Base-by-base conservation (phyloP, 163 green algal species). In the Scenedesmus sp. region DNA sequence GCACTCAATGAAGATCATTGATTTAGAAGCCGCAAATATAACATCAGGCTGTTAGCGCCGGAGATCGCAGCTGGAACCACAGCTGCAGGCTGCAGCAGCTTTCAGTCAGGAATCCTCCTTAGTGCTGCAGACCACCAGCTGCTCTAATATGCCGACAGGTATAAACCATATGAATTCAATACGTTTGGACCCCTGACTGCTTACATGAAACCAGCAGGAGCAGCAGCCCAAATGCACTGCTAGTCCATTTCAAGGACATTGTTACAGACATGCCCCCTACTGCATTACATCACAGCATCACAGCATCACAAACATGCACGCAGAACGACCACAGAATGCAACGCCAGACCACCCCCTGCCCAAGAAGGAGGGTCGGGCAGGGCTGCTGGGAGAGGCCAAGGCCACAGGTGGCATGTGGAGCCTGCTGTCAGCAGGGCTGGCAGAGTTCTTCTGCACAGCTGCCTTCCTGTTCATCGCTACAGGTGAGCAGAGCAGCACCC, bases 361-460 rank as follows among this genome's bases (percentile, higher is more conserved):
- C 65, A 76, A 76, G 65, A 76, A 76, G 18, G 65, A 76, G 30
- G 65, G 30, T 30, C 15, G 65, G 65, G 40, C 18, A 30, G 65
- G 30, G 5, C 26, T 18, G 65, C 24, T 76, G 15, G 30, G 40
- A 40, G 65, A 76, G 9, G 30, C 65, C 30, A 76, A 18, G 7
- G 30, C 26, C 7, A 26, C 65, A 76, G 65, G 65, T 9, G 65
- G 30, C 65, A 37, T 16, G 9, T 40, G 30, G 30, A 76, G 65
- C 65, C 46, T 81, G 83, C 26, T 53, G 24, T 81, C 85, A 51
- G 85, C 85, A 51, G 70, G 40, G 18, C n/a, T 89, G 26, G 85
- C 85, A 44, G 85, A 89, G 85, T 89, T 89, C 61, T 89, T 89
- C 61, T 89, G 85, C 85, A 89, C 85, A 46, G 85, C 85, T 37